These are phyloP conservation scores for Ceratocystis destructans DNA, from an alignment of 2,329 filamentous ascomycete genomes.

Conservation along the genomic window DNA sequence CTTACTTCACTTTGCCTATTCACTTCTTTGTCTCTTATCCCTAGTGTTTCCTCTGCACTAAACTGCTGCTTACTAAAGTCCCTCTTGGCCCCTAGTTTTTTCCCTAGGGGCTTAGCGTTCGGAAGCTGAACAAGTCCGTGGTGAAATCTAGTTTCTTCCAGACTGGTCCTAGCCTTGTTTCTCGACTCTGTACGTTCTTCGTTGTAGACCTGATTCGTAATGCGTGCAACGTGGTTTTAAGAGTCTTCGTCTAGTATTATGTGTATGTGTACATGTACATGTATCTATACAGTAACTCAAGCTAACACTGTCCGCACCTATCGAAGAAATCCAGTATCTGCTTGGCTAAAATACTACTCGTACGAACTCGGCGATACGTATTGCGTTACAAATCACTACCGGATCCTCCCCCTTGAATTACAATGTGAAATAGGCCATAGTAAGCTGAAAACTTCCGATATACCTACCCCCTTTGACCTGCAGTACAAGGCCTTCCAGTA, in stretches of 20 bases:
- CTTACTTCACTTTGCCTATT: not conserved
- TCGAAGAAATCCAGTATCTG: not conserved
- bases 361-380: not conserved
- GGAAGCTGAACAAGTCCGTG: not conserved
- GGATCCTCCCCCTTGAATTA: not conserved
- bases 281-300: not conserved
- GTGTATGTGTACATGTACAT: not conserved
- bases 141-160: not conserved
- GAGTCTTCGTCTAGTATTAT: not conserved
- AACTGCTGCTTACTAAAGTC: not conserved
- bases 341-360: not conserved
- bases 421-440: not conserved
- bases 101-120: not conserved
- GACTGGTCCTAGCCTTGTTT: not conserved
- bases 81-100: not conserved
- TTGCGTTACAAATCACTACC: not conserved
- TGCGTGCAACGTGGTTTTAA: not conserved
- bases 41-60: not conserved
- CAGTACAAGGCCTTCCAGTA: not conserved
- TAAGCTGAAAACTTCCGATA: not conserved
- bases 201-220: not conserved
- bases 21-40: not conserved
- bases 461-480: not conserved
- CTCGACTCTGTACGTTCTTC: too few species aligned
- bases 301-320: not conserved